A percentile compares a stretch with the other conserved stretches of the same genome.
phyloP scores from a whole-genome alignment of 352 stramenopile species.

The Lagenidium sp. region DNA sequence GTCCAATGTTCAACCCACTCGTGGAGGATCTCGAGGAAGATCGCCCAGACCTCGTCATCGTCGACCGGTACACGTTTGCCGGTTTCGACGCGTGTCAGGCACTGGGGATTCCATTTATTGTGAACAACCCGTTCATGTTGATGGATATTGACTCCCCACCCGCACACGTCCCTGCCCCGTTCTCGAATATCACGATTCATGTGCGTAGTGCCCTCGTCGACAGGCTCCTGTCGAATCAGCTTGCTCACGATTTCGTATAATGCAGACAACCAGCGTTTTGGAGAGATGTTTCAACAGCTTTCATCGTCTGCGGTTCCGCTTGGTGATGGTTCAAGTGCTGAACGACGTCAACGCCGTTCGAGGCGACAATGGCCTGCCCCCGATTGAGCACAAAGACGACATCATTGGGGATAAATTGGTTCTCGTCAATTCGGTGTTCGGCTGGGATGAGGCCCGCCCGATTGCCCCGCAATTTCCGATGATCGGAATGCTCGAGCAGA shows the following conservation, averaged over 20 bases:
- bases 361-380: conserved; percentile 32
- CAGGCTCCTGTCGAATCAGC: too few species aligned
- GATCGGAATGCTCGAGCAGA: conserved; percentile 45
- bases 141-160: conserved; percentile 81
- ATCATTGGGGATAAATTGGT: conserved; percentile 53
- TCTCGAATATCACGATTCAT: conserved; percentile 77
- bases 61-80: conserved; percentile 80
- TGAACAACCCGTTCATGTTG: conserved; percentile 76
- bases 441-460: conserved; percentile 65
- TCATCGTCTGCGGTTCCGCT: conserved; percentile 63
- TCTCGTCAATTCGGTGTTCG: conserved; percentile 77
- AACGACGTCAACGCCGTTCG: conserved; percentile 59
- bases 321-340: conserved; percentile 49
- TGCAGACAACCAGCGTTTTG: conserved; percentile 55
- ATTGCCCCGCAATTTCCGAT: conserved; percentile 74
- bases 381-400: conserved; percentile 40
- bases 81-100: conserved; percentile 59
- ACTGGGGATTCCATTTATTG: conserved; percentile 61
- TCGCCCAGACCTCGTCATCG: conserved; percentile 51
- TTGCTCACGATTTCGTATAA: background rate
- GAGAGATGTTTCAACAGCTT: conserved; percentile 76
- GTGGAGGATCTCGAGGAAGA: conserved; percentile 56
- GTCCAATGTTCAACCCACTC: conserved; percentile 57
- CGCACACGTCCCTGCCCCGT: conserved; percentile 68
- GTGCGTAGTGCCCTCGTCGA: conserved; percentile 30